Percentiles rank a stretch among this genome's conserved stretches.
These are phyloP conservation scores for Parietaria judaica DNA, from an alignment of 306 rosid species.

Conservation along the genomic window DNA sequence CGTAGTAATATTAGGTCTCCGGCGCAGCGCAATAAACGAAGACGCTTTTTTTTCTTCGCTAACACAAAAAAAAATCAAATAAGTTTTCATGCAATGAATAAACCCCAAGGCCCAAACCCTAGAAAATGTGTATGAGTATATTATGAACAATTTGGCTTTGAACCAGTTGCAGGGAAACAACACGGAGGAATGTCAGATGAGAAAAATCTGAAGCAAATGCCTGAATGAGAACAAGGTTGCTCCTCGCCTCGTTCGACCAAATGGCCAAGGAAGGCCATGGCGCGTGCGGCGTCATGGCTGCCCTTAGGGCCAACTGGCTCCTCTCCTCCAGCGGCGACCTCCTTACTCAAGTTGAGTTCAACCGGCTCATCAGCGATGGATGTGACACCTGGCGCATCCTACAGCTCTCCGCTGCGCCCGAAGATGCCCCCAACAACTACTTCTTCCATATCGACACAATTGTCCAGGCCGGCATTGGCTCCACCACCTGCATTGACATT, in stretches of 20 bases:
- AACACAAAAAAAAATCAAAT: no score
- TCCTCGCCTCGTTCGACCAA: slow-evolving; percentile 71
- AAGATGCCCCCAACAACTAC: slow-evolving; percentile 50
- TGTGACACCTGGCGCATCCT: slow-evolving; percentile 62
- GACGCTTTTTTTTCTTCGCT: no score
- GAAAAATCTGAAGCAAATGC: slow-evolving; percentile 41
- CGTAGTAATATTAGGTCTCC: no score
- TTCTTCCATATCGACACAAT: slow-evolving; percentile 64
- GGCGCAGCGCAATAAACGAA: no score
- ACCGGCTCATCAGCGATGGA: slow-evolving; percentile 56
- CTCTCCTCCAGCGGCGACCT: slow-evolving; percentile 29
- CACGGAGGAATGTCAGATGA: slow-evolving; percentile 29
- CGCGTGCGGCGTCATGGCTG: slow-evolving; percentile 66
- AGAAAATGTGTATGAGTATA: no score
- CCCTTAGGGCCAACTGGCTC: slow-evolving; percentile 79
- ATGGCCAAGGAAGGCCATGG: slow-evolving; percentile 50
- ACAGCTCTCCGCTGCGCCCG: slow-evolving; percentile 25
- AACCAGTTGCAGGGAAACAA: no score
- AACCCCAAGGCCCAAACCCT: no score
- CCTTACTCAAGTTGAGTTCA: slow-evolving; percentile 50
- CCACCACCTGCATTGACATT: slow-evolving; percentile 30
- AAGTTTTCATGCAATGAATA: no score
- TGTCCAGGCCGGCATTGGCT: slow-evolving; percentile 49
- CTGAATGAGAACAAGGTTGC: slow-evolving; percentile 38
- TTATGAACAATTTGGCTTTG: no score